phyloP scores from a whole-genome alignment of 2,329 filamentous ascomycete genomes.

The Monilinia fructigena region DNA sequence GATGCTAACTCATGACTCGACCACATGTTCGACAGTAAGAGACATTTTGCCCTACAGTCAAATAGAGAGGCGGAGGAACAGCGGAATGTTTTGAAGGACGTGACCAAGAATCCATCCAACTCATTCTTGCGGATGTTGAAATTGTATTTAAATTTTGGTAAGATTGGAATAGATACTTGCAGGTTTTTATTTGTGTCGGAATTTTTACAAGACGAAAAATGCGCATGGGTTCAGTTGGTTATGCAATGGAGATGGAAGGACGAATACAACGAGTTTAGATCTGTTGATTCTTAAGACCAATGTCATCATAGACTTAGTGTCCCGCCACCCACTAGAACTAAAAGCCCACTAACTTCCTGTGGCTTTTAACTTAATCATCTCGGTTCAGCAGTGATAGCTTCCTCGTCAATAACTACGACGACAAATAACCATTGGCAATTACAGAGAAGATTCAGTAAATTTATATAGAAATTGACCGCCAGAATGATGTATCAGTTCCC shows the following conservation, averaged over 20 bases:
- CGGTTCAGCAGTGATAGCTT: background rate
- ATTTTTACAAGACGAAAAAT: background rate
- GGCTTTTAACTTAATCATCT: background rate
- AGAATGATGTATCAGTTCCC: background rate
- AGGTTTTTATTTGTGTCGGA: background rate
- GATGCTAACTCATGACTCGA: slow-evolving; percentile 21
- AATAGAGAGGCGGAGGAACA: slow-evolving; percentile 21
- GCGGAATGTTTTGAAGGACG: slow-evolving; percentile 19
- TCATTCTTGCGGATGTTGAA: slow-evolving; percentile 17
- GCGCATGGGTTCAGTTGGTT: background rate
- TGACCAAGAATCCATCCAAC: slow-evolving; percentile 24
- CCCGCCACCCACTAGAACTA: background rate
- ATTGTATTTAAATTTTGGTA: background rate
- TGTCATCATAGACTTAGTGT: slow-evolving; percentile 12
- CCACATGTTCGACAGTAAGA: slow-evolving; percentile 22
- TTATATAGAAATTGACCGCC: background rate
- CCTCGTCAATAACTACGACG: background rate
- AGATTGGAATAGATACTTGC: background rate
- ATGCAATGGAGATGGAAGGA: background rate
- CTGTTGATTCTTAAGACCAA: background rate
- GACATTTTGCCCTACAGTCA: slow-evolving; percentile 18
- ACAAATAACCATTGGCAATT: background rate
- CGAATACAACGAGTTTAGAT: background rate
- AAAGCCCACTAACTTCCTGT: background rate
- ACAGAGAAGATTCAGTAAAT: background rate